Evolutionary conservation across 495 filamentous ascomycete genomes (phyloP), one percentile per base, ranked within the genome.

Genomic region (Penicillium herquei): DNA sequence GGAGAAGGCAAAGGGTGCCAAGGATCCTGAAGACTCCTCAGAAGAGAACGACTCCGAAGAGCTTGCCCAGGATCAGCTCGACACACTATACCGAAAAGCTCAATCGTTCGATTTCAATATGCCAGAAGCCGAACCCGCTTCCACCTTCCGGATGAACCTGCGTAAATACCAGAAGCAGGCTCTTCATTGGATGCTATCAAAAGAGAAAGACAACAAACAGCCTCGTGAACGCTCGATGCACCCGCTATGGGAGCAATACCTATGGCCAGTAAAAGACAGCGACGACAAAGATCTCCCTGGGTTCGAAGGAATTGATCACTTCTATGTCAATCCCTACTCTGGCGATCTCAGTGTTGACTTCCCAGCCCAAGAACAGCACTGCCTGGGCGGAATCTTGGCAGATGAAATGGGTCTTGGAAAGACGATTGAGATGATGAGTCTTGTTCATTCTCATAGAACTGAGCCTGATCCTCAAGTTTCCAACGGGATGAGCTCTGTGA

Each of bases 251-350:
- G 94, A 98, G 74, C 89, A 98, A 71, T 98, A 98, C 56, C 60
- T 63, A 12, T 98, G 91, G 91, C 94, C 95, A 1, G 76, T 74
- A 7, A 92, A 91, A 69, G 94, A 97, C 72, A 84, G 88, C 35
- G 90, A 98, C 53, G 90, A 91, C 58, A 81, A 88, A 45, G 81
- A 87, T 7, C 51, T 96, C 10, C 85, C 88, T 3, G 57, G 55
- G 16, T 78, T 92, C 14, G 71, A 78, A 8, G 80, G 78, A 13
- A 84, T 91, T 55, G 72, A 84, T 14, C 78, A 77, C 33, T 98
- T 98, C 67, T 98, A 97, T 64, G 87, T 97, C 59, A 98, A 98
- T 64, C 92, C 92, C 1, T 98, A 98, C 63, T 96, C 91, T 6
- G 94, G 95, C 13, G 94, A 98, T 59, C 73, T 98, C 39, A 95